Percentiles rank a stretch among this genome's conserved stretches.
Evolutionary conservation across 2,329 filamentous ascomycete species (phyloP).

Genomic region (Ophiostoma sp.): DNA sequence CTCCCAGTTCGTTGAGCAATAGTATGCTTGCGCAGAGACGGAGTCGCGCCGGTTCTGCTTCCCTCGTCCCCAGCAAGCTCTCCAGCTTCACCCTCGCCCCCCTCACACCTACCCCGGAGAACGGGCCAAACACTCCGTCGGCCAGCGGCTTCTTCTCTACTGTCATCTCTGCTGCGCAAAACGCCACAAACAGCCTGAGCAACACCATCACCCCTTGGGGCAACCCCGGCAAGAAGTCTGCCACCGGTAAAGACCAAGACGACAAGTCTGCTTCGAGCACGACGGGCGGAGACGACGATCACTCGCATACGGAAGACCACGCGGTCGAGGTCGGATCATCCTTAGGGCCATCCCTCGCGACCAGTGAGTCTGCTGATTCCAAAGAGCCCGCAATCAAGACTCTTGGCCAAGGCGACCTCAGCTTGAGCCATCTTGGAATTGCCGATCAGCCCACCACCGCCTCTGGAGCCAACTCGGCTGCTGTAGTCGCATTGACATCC

Average conservation of each 20-base stretch:
- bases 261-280: constrained; percentile 17
- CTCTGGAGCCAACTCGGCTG: neutral
- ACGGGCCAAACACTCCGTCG: constrained; percentile 46
- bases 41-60: constrained; percentile 48
- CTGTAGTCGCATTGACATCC: neutral
- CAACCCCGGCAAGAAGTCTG: constrained; percentile 11
- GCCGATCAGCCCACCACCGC: constrained; percentile 39
- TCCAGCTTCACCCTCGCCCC: constrained; percentile 69
- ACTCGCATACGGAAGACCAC: constrained; percentile 31
- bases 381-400: constrained; percentile 80
- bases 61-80: constrained; percentile 73
- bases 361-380: constrained; percentile 36
- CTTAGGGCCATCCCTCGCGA: constrained; percentile 23
- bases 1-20: constrained; percentile 42
- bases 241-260: constrained; percentile 16
- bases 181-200: constrained; percentile 70
- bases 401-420: constrained; percentile 80
- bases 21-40: constrained; percentile 67
- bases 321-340: constrained; percentile 42
- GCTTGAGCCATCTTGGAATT: constrained; percentile 82
- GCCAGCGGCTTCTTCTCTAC: constrained; percentile 83
- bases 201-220: constrained; percentile 61
- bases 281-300: constrained; percentile 27
- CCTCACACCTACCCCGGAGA: constrained; percentile 70
- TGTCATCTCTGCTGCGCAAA: constrained; percentile 88